Evolutionary conservation across 2,329 filamentous ascomycete genomes (phyloP).

Genomic region (Pseudogymnoascus sp.): DNA sequence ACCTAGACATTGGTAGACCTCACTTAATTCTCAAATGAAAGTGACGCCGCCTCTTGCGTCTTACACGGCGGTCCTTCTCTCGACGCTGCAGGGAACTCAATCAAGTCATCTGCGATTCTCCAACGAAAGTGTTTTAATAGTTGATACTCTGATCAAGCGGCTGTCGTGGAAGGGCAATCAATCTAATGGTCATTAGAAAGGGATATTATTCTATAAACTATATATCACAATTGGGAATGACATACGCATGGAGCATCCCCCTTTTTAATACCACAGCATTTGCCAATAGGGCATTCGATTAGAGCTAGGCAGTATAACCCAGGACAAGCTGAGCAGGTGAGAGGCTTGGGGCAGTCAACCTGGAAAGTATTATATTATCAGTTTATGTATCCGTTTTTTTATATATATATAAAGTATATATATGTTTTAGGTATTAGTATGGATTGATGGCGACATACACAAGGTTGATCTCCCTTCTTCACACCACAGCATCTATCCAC

Average conservation of each 20-base stretch:
- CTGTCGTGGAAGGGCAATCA: neutral
- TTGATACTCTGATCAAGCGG: neutral
- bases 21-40: neutral
- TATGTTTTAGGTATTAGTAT: neutral
- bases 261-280: neutral
- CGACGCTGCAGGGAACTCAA: neutral
- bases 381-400: neutral
- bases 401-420: neutral
- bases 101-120: neutral
- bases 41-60: neutral
- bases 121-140: neutral
- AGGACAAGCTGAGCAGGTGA: neutral
- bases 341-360: neutral
- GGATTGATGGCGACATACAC: neutral
- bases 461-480: neutral
- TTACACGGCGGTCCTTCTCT: neutral
- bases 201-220: neutral
- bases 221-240: neutral
- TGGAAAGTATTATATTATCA: neutral
- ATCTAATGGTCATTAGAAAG: neutral
- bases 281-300: neutral
- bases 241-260: neutral
- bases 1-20: neutral
- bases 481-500: neutral
- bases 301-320: neutral